phyloP scores from a whole-genome alignment of 768 basidiomycete species.

The Cantharellus cinnabarinus region DNA sequence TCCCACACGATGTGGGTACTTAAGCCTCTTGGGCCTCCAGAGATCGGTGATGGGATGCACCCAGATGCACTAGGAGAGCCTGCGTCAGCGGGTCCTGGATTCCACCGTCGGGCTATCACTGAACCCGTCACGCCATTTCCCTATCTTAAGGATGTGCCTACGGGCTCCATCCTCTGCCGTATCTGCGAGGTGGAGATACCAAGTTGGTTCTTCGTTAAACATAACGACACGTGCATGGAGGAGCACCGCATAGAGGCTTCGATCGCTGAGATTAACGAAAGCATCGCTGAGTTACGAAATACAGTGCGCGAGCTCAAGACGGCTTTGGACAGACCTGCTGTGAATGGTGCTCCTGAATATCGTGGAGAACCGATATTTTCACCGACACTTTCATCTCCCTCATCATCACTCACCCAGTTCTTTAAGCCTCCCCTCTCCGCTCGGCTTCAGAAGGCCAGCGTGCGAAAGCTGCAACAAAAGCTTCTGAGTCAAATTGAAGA shows the following conservation, averaged over 20 bases:
- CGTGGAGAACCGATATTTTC: conserved; percentile 71
- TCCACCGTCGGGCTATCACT: conserved; percentile 10
- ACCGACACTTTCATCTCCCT: conserved; percentile 17
- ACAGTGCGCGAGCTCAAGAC: conserved; percentile 59
- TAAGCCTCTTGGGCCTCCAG: conserved; percentile 26
- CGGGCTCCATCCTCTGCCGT: conserved; percentile 74
- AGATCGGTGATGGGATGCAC: conserved; percentile 7
- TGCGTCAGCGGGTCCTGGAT: not conserved
- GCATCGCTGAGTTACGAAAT: conserved; percentile 65
- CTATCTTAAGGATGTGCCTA: conserved; percentile 47
- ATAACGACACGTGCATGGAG: conserved; percentile 97
- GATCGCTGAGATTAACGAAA: conserved; percentile 84
- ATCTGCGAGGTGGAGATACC: conserved; percentile 95
- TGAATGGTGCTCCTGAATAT: conserved; percentile 31
- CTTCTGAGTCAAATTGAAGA: conserved; percentile 76
- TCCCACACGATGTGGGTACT: conserved; percentile 99
- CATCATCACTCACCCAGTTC: conserved; percentile 39
- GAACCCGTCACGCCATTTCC: conserved; percentile 50
- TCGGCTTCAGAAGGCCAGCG: conserved; percentile 60
- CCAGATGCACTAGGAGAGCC: not conserved
- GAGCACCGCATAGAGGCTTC: conserved; percentile 91
- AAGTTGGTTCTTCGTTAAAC: conserved; percentile 99
- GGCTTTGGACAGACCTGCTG: conserved; percentile 24
- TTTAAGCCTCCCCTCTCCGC: conserved; percentile 38
- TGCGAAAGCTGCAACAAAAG: conserved; percentile 57